Conservation (phyloP, 208 protist species). For the Acanthamoeba royreba region DNA sequence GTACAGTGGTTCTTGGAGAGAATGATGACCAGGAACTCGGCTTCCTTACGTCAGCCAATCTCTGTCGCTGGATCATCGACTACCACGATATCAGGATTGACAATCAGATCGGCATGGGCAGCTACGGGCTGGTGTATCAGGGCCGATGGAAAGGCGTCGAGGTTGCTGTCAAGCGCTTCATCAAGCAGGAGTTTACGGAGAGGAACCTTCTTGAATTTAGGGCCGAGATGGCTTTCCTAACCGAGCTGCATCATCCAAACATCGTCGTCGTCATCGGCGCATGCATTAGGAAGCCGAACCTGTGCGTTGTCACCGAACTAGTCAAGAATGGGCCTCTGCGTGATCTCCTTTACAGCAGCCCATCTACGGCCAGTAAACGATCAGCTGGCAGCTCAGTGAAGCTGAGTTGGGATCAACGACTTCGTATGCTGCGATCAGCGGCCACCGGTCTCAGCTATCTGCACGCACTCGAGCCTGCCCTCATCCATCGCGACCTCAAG, state of each 20-base stretch:
- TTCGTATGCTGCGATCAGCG: not conserved
- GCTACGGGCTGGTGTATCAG: not conserved
- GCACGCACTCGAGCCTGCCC: not conserved
- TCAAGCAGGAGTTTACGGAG: not conserved
- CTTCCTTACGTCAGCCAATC: not conserved
- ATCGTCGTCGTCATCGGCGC: not conserved
- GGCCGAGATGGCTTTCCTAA: not conserved
- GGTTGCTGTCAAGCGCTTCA: conserved; percentile 22
- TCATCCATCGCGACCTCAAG: conserved; percentile 10
- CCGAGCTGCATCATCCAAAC: conserved; percentile 6
- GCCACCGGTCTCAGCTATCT: not conserved
- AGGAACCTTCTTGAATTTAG: not conserved
- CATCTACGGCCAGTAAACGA: no score
- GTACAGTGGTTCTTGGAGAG: not conserved
- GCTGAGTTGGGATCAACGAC: not conserved
- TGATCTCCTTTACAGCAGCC: not conserved
- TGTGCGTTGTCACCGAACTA: conserved; percentile 5
- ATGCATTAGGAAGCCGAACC: not conserved
- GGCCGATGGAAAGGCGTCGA: not conserved
- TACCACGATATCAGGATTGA: not conserved
- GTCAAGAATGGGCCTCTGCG: not conserved
- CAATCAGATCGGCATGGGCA: not conserved
- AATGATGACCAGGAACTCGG: not conserved
- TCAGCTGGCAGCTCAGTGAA: not conserved
- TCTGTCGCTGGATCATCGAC: not conserved